Evolutionary conservation across 1,139 yeast genomes (phyloP), one percentile per base, ranked within the genome.

Genomic region (Blastobotrys elegans): DNA sequence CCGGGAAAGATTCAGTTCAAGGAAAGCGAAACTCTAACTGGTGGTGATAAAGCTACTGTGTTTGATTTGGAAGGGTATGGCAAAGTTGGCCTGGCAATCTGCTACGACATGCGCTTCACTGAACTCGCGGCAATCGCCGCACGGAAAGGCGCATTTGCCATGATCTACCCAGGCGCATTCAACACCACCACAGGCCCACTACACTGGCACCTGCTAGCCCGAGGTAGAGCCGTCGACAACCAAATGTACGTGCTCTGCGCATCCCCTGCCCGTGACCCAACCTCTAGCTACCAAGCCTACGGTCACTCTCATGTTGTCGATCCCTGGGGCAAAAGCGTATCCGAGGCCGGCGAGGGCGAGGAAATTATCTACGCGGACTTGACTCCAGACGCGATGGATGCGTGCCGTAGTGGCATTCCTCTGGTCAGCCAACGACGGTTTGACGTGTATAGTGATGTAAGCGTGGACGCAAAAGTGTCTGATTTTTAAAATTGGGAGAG

Each of bases 81-180:
- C 40, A 81, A 75, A 50, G 79, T 86, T 29, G 97, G 97, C 1
- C 74, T 89, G 48, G 97, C 95, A 6, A 89, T 90, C 56, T 88
- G 97, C 66, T 90, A 90, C 65, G 97, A 90, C 62, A 80, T 90
- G 57, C 73, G 97, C 55, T 90, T 90, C 71, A 96, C 95, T 0
- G 97, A 90, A 65, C 73, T 89, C 55, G 95, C 97, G 1, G 76
- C 81, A 56, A 74, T 83, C 20, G 89, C 95, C 7, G 80, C 95
- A 3, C 76, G 97, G 55, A 77, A 80, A 49, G 66, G 71, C 49
- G 82, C 95, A 0, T 88, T 88, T 68, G 95, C 94, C 32, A 84
- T 89, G 92, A 74, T 88, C 46, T 89, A 88, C 57, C 97, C 97
- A 0, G 95, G 96, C 46, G 97, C 97, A 0, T 90, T 90, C 72